Evolutionary conservation across 345 rosid genomes (phyloP).

Genomic region (Citrus cavaleriei): DNA sequence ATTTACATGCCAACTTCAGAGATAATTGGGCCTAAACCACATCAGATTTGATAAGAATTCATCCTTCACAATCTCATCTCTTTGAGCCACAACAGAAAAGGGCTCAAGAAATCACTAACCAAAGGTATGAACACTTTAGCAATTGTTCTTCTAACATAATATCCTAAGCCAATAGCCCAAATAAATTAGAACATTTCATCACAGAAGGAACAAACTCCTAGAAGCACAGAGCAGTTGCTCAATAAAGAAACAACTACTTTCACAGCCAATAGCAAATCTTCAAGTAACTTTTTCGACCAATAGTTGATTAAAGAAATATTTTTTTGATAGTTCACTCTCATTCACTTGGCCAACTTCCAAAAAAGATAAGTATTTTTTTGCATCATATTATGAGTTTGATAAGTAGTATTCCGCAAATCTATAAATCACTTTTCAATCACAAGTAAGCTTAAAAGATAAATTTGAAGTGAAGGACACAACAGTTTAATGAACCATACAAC

Average conservation of each 20-base stretch:
- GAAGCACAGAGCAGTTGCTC: not conserved
- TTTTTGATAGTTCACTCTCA: not conserved
- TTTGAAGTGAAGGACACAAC: not conserved
- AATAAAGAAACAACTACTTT: not conserved
- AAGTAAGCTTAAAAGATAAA: not conserved
- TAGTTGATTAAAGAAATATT: not conserved
- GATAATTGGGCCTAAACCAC: not conserved
- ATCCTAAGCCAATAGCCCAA: not conserved
- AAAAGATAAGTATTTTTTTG: not conserved
- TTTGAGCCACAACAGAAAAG: not conserved
- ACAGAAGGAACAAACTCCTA: not conserved
- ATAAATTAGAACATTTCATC: not conserved
- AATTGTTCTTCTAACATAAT: not conserved
- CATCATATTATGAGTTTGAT: not conserved
- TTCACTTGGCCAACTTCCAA: not conserved
- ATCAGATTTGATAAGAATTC: not conserved
- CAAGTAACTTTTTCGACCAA: not conserved
- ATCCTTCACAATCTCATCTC: not conserved
- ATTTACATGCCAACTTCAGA: not conserved
- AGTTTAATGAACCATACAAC: not conserved
- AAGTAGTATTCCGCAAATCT: not conserved
- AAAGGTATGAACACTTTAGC: not conserved
- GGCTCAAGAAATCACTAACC: not conserved
- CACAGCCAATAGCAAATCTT: not conserved
- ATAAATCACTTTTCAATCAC: not conserved